Conservation (phyloP, 805 yeast genomes). For the Kazachstania taianensis region DNA sequence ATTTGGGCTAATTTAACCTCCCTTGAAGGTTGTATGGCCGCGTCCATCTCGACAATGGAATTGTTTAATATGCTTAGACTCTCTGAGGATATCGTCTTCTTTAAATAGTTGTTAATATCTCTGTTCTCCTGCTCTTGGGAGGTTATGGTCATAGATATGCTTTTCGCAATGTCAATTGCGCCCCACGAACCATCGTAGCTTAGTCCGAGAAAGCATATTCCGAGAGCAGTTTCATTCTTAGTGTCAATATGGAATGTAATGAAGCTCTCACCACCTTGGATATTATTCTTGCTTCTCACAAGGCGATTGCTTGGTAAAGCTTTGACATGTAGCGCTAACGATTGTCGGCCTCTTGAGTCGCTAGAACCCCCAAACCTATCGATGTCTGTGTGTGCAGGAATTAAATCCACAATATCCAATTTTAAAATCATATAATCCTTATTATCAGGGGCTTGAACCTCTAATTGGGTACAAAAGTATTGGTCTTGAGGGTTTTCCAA, state of each 20-base stretch:
- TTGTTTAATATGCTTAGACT: too few relatives aligned
- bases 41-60: not conserved
- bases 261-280: not conserved
- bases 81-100: not conserved
- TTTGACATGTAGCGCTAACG: constrained; percentile 10
- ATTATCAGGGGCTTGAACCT: too few relatives aligned
- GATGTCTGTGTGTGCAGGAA: constrained; percentile 10
- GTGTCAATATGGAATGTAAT: too few relatives aligned
- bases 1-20: not conserved
- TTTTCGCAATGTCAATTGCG: constrained; percentile 17
- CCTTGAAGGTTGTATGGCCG: not conserved
- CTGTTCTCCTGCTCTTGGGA: constrained; percentile 3
- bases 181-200: constrained; percentile 31
- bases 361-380: constrained; percentile 21
- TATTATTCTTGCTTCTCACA: constrained; percentile 11
- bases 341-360: constrained; percentile 18
- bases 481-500: too few relatives aligned
- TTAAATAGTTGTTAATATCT: not conserved
- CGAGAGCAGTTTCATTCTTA: constrained; percentile 7
- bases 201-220: constrained; percentile 25
- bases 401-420: constrained; percentile 11
- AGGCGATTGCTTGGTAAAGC: constrained; percentile 11
- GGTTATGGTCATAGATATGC: constrained; percentile 13
- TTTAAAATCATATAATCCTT: constrained; percentile 5
- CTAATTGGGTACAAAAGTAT: too few relatives aligned